Conservation (phyloP, 306 rosid genomes). For the Astragalus membranaceus region DNA sequence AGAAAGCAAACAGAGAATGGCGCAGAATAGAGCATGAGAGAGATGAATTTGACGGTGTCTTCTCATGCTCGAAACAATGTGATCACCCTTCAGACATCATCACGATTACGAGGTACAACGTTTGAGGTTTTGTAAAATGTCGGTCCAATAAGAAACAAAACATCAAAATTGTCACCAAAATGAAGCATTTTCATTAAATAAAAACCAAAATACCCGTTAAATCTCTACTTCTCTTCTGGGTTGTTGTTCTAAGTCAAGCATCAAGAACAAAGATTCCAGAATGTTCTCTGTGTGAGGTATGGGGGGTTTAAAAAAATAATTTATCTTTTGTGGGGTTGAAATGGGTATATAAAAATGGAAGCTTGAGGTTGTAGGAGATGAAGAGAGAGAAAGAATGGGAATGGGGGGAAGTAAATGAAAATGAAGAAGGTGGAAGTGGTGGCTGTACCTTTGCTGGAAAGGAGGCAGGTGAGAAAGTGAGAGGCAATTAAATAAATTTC, state of each 20-base stretch:
- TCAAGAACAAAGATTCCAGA: slow-evolving; percentile 32
- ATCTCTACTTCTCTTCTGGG: not conserved
- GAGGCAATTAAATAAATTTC: slow-evolving; percentile 49
- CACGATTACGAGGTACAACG: slow-evolving; percentile 25
- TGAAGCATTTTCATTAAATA: slow-evolving; percentile 30
- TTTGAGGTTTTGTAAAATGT: slow-evolving; percentile 18
- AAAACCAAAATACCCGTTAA: slow-evolving; percentile 24
- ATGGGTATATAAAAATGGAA: slow-evolving; percentile 31
- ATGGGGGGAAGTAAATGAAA: slow-evolving; percentile 28
- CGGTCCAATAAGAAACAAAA: slow-evolving; percentile 24
- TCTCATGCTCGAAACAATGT: slow-evolving; percentile 78
- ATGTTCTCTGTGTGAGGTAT: not conserved
- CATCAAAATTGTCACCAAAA: slow-evolving; percentile 30
- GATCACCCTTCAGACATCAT: slow-evolving; percentile 65
- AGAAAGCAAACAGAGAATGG: slow-evolving; percentile 37
- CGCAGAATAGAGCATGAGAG: slow-evolving; percentile 66
- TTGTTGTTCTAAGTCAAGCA: slow-evolving; percentile 20
- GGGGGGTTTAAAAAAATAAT: not conserved
- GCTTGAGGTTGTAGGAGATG: slow-evolving; percentile 17
- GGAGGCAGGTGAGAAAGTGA: slow-evolving; percentile 52
- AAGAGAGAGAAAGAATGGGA: slow-evolving; percentile 30
- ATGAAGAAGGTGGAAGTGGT: slow-evolving; percentile 32
- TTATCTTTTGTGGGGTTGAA: slow-evolving; percentile 14
- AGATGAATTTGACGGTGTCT: slow-evolving; percentile 43
- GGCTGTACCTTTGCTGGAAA: slow-evolving; percentile 63